Evolutionary conservation across 495 filamentous ascomycete genomes (phyloP).

Genomic region (Talaromyces trachyspermus): DNA sequence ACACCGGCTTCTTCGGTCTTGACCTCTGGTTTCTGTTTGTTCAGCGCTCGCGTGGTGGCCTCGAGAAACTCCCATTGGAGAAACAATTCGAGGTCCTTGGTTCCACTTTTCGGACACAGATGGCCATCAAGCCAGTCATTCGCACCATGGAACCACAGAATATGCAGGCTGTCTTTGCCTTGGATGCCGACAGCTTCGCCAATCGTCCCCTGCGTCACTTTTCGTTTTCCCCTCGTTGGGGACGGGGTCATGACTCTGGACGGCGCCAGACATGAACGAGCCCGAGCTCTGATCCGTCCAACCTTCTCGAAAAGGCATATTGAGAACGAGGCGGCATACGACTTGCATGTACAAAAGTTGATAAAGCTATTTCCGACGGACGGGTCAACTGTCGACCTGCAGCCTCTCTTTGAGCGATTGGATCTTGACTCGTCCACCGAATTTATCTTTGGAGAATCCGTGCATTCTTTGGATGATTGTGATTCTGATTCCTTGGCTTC

Average conservation of each 20-base stretch:
- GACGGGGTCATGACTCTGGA: constrained; percentile 66
- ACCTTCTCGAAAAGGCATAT: constrained; percentile 57
- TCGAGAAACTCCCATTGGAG: constrained; percentile 3
- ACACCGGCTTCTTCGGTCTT: not conserved
- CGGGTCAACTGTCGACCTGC: constrained; percentile 35
- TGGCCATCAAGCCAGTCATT: constrained; percentile 15
- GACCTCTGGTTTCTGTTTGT: not conserved
- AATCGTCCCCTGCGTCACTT: constrained; percentile 42
- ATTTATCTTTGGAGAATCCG: constrained; percentile 44
- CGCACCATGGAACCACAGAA: constrained; percentile 57
- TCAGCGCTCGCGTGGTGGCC: not conserved
- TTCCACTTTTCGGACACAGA: constrained; percentile 3
- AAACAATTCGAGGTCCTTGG: constrained; percentile 4
- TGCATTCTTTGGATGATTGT: constrained; percentile 10
- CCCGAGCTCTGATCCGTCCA: constrained; percentile 54
- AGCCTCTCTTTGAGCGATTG: constrained; percentile 35
- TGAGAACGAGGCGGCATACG: constrained; percentile 50
- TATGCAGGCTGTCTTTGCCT: constrained; percentile 53
- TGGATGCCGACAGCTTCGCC: constrained; percentile 53
- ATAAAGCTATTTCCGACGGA: constrained; percentile 38
- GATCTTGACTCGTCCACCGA: constrained; percentile 53
- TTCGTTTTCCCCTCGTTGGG: constrained; percentile 53
- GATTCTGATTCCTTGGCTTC: not conserved
- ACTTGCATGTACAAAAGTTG: constrained; percentile 51
- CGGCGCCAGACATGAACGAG: constrained; percentile 58